Evolutionary conservation across 306 rosid species (phyloP), one percentile per base, ranked within the genome.

Genomic region (Acacia melanoxylon): DNA sequence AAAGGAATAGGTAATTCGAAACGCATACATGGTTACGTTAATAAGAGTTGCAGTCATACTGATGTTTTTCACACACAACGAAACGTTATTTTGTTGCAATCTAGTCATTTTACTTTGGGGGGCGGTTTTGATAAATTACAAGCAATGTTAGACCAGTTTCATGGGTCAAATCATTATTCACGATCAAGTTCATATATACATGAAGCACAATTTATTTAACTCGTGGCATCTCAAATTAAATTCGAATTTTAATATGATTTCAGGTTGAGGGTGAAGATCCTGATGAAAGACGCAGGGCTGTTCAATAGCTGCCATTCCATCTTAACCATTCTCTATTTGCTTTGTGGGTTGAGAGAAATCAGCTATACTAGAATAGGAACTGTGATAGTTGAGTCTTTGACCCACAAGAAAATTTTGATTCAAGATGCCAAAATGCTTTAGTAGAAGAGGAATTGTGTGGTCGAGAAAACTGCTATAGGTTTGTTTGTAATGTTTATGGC

Each of bases 251-350:
- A 78, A 74, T 35, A 11, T 70, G 16, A 71, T 74, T 78, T 78
- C 84, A 87, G 88, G 88, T 87, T 78, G 90, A 84, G 85, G 80
- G 68, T 17, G 98, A 91, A 59, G 91, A 82, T 76, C 86, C 54
- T 6, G 82, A 51, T 10, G 90, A 81, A 78, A 86, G 65, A 27
- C 91, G 84, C 79, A 89, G 83, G 88, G 66, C 56, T 41, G 86
- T 85, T 22, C 89, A 85, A 22, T 90, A 85, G 84, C 31, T 76
- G 84, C 71, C 78, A 16, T 62, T 62, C 41, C 68, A 27, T 29
- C 40, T 68, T 37, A 37, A 66, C 1, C 24, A 8, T 67, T 67
- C 46, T 17, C 42, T 35, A 15, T 20, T 68, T 37, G 27, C 29
- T 68, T 40, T 40, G 16, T 68, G 48, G 42, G 49, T 13, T 68